Evolutionary conservation across 352 stramenopile genomes (phyloP).

Genomic region (Blastocystis sp.): DNA sequence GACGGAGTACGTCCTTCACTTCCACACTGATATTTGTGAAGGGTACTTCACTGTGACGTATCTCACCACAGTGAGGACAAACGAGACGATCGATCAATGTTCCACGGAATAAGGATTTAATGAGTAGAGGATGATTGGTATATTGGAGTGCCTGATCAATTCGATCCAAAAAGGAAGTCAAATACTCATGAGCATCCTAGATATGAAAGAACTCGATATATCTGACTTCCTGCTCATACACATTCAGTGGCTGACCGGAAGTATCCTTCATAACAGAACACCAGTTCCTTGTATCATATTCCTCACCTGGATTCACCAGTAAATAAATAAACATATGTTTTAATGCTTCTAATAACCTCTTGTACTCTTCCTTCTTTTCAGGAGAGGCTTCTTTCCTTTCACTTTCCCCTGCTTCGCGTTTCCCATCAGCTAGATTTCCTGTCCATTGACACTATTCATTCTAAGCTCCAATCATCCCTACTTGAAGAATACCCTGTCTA

Average conservation of each 20-base stretch:
- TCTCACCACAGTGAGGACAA: conserved; percentile 14
- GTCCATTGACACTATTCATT: not conserved
- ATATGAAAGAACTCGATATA: not conserved
- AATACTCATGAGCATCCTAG: conserved; percentile 83
- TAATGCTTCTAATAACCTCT: conserved; percentile 77
- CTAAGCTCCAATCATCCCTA: not conserved
- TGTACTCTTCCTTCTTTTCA: conserved; percentile 59
- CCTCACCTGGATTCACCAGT: conserved; percentile 79
- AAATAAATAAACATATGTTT: conserved; percentile 85
- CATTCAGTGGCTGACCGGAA: conserved; percentile 81
- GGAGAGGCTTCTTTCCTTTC: conserved; percentile 7
- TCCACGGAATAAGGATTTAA: not conserved
- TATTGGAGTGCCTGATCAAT: conserved; percentile 73
- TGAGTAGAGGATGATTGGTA: not conserved
- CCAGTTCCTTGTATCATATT: conserved; percentile 79
- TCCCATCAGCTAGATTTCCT: not conserved
- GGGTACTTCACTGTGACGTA: not conserved
- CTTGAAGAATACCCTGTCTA: conserved; percentile 78
- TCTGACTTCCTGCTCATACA: conserved; percentile 80
- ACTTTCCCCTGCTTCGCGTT: not conserved
- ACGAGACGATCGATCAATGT: not conserved
- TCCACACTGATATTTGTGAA: conserved; percentile 6
- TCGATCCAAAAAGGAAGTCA: conserved; percentile 87
- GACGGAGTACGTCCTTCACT: not conserved
- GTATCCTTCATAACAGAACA: conserved; percentile 81